These are phyloP conservation scores for Dionaea muscipula DNA, from an alignment of 179 eudicot species.

Conservation along the genomic window DNA sequence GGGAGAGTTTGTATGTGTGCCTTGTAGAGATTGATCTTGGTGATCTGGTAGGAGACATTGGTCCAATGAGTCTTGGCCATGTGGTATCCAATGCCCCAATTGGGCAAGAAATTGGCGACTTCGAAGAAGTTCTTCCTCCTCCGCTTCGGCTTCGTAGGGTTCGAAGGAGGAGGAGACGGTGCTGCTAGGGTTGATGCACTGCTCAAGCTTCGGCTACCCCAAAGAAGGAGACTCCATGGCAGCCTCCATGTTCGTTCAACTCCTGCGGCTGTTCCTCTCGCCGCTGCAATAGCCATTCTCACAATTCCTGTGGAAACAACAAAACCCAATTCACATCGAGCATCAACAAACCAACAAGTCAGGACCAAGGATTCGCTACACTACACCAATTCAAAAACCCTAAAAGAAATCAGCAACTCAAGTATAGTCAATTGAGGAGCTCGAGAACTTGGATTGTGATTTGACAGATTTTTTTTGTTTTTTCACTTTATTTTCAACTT, in stretches of 20 bases:
- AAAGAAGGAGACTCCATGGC: constrained; percentile 14
- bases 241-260: constrained; percentile 21
- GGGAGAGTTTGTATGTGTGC: constrained; percentile 17
- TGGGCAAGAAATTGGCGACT: constrained; percentile 73
- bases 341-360: no score
- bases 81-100: constrained; percentile 89
- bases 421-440: no score
- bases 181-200: constrained; percentile 24
- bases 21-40: constrained; percentile 88
- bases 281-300: constrained; percentile 17
- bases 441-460: no score
- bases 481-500: no score
- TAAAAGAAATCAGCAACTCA: no score
- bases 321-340: no score
- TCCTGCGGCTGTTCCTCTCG: constrained; percentile 21
- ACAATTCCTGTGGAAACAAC: no score
- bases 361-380: no score
- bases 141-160: constrained; percentile 26
- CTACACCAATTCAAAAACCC: no score
- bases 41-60: constrained; percentile 67
- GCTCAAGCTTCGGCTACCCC: constrained; percentile 26
- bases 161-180: constrained; percentile 7
- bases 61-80: constrained; percentile 84
- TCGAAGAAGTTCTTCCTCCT: constrained; percentile 79
- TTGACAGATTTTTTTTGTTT: no score